Base-by-base conservation (phyloP, 116 monocot species). In the Cymodocea nodosa region DNA sequence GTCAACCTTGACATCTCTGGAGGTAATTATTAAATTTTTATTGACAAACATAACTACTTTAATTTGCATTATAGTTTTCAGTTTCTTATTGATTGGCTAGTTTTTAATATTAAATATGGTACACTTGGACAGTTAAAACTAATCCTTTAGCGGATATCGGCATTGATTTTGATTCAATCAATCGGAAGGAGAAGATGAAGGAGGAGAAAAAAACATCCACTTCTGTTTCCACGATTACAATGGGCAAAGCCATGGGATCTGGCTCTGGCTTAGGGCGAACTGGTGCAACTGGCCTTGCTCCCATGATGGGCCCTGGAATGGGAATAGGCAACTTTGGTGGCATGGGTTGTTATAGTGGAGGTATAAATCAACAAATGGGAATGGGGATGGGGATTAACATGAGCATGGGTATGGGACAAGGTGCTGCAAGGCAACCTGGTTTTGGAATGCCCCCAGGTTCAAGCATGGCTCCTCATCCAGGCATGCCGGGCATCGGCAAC, bases 181-280 rank as follows among this genome's bases (percentile, higher is more conserved):
- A 97, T 44, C 83, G 91, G 37, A 85, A 80, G 85, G 91, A 97
- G 37, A 87, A 74, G 64, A 71, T 83, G 66, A 76, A 77, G 51
- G 83, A 90, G 65, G 79, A 80, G 56, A 83, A 73, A 68, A 84
- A 67, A 69, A 64, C 76, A n/a, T 56, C 72, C 23, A 39, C 79
- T 64, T 65, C 85, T 15, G 77, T 72, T 8, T 97, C 97, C 40
- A 86, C 91, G 0, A 59, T 73, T 52, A 80, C 67, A 23, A 97
- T 97, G 97, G 97, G 97, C 19, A 88, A 88, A 84, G 97, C 97
- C 14, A 97, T 97, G 97, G 97, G 97, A 23, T 54, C 85, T 37
- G 95, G 95, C 59, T 97, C 97, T n/a, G 91, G 97, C 50, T 73
- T 84, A 20, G 88, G 97, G 9, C 80, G 79, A 50, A 71, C 74